Evolutionary conservation across 495 filamentous ascomycete genomes (phyloP), one percentile per base, ranked within the genome.

Genomic region (Xylaria castorea): DNA sequence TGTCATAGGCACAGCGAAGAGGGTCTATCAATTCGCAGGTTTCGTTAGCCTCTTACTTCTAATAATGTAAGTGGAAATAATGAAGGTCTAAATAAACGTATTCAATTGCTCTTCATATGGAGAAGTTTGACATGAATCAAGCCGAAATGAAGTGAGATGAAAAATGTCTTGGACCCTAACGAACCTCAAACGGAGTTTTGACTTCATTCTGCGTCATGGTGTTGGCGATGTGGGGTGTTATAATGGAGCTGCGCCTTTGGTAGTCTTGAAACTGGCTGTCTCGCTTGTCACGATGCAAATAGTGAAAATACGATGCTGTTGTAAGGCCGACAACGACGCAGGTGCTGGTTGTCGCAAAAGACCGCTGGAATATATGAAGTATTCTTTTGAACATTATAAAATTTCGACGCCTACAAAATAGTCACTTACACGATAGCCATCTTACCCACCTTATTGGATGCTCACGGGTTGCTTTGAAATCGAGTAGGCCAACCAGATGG

Each of bases 1-100:
- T 81, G 89, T 92, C 87, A 99, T 92, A 32, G 93, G 95, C 80
- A 98, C 96, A 72, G 95, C 93, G 78, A 99, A 98, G 72, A 94
- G 91, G 51, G 94, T 97, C 93, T 98, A 75, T 63, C 66, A 57
- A 72, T 46, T 66, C 73, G 60, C 46, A 58, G 34, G 57, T 73
- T 74, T 73, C 66, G 77, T 80, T 61, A 79, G 78, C 70, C 61
- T 51, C 57, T 40, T 34, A 68, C 57, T 68, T 64, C 60, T 73
- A 8, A 32, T 34, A n/a, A 53, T 50, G 20, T 34, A 55, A 42
- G 20, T 5, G 34, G 9, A 27, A 40, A 14, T 3, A 20, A 27
- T 1, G 20, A 16, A 53, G n/a, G 20, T 25, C 14, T 66, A 27
- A 25, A 46, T 25, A 42, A 46, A 18, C 22, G 20, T 32, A 20